These are phyloP conservation scores for Suillus discolor DNA, from an alignment of 768 basidiomycete species.

Conservation along the genomic window DNA sequence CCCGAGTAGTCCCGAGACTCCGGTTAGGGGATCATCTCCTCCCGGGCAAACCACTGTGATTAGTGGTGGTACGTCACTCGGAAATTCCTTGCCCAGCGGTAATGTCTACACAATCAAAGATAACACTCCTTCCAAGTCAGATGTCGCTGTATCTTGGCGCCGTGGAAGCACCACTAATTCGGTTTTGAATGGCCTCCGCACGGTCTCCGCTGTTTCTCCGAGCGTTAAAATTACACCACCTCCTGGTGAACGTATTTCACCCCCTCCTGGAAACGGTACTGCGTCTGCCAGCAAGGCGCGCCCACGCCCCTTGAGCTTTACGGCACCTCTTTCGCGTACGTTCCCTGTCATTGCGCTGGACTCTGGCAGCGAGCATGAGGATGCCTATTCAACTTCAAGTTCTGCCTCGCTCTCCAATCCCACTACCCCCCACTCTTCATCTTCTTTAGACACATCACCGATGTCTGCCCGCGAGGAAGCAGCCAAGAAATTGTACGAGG, in stretches of 20 bases:
- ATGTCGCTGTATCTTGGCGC: constrained; percentile 79
- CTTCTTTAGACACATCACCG: constrained; percentile 52
- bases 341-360: constrained; percentile 59
- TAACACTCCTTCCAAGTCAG: constrained; percentile 72
- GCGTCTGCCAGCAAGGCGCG: constrained; percentile 42
- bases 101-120: constrained; percentile 27
- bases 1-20: constrained; percentile 43
- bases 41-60: constrained; percentile 68
- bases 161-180: constrained; percentile 72
- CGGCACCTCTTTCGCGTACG: constrained; percentile 45
- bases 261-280: constrained; percentile 41
- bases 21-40: constrained; percentile 41
- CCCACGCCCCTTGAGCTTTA: constrained; percentile 71
- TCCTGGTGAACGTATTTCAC: constrained; percentile 58
- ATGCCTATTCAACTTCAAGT: constrained; percentile 58
- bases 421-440: constrained; percentile 72
- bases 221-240: constrained; percentile 76
- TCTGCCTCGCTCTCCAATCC: constrained; percentile 72
- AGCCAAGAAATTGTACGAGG: constrained; percentile 85
- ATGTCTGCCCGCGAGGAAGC: constrained; percentile 89
- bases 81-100: constrained; percentile 48
- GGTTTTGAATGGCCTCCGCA: constrained; percentile 65
- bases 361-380: constrained; percentile 55
- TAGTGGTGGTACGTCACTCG: constrained; percentile 73
- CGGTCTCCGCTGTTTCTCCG: constrained; percentile 55